Percentiles rank a stretch among this genome's conserved stretches.
phyloP scores from a whole-genome alignment of 2,329 filamentous ascomycete genomes.

The Fusarium nygamai region DNA sequence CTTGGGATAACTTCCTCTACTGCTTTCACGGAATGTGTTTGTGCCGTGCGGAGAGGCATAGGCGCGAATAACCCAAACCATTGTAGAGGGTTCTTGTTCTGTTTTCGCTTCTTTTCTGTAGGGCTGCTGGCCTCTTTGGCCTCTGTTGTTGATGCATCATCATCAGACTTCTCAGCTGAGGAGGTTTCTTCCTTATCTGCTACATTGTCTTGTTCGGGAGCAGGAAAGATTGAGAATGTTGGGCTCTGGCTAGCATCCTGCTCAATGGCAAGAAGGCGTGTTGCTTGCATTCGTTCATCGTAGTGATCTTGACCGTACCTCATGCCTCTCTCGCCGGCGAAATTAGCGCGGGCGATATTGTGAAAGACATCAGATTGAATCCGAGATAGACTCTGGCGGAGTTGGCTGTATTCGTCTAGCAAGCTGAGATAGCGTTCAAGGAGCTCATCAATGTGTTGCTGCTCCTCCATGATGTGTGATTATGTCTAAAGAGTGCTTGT shows the following conservation, averaged over 20 bases:
- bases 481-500: neutral
- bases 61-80: conserved; percentile 68
- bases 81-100: conserved; percentile 57
- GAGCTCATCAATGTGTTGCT: conserved; percentile 66
- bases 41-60: conserved; percentile 64
- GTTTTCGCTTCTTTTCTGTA: conserved; percentile 28
- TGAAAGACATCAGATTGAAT: conserved; percentile 67
- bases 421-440: conserved; percentile 72
- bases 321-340: conserved; percentile 69
- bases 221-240: conserved; percentile 30
- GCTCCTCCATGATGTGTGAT: conserved; percentile 38
- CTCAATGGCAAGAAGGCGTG: conserved; percentile 52
- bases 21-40: conserved; percentile 64
- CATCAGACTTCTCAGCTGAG: neutral
- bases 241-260: conserved; percentile 22
- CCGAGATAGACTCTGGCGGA: conserved; percentile 63
- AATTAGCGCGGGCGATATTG: conserved; percentile 78
- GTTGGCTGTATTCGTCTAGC: conserved; percentile 72
- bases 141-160: conserved; percentile 10
- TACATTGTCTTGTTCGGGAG: conserved; percentile 6
- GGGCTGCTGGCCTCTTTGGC: conserved; percentile 12
- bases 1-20: conserved; percentile 67
- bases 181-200: neutral
- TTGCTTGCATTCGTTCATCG: conserved; percentile 77
- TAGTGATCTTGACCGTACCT: conserved; percentile 77